Evolutionary conservation across 75 land plant genomes (phyloP).

Genomic region (Sequoiadendron giganteum): DNA sequence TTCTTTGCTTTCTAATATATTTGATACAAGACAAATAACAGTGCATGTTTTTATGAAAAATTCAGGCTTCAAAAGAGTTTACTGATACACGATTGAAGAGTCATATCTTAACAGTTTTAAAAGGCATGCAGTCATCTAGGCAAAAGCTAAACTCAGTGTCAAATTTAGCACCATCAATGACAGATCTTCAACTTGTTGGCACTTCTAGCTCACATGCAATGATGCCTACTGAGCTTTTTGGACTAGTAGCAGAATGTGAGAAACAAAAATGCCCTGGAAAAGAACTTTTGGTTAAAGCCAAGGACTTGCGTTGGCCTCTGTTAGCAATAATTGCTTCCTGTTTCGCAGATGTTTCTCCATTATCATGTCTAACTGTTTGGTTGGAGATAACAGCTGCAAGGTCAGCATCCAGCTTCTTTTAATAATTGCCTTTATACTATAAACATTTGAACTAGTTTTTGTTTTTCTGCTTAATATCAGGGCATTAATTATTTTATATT

Average conservation of each 20-base stretch:
- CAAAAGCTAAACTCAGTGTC: conserved; percentile 28
- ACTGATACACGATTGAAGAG: conserved; percentile 71
- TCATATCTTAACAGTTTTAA: conserved; percentile 86
- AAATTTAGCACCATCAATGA: conserved; percentile 16
- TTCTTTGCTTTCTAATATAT: background rate
- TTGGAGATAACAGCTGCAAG: conserved; percentile 97
- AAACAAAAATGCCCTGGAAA: conserved; percentile 67
- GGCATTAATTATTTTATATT: background rate
- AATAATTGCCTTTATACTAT: background rate
- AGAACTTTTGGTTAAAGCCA: conserved; percentile 75
- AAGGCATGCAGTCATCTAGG: conserved; percentile 55
- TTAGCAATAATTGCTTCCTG: conserved; percentile 96
- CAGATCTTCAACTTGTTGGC: conserved; percentile 20
- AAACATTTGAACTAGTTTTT: background rate
- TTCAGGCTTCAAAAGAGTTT: conserved; percentile 85
- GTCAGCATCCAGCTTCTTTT: conserved; percentile 27
- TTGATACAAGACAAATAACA: background rate
- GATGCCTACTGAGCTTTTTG: conserved; percentile 74
- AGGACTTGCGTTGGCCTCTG: conserved; percentile 87
- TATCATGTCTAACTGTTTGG: conserved; percentile 95
- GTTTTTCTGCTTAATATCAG: background rate
- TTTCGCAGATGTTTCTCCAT: conserved; percentile 78
- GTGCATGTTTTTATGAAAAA: background rate
- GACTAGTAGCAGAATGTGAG: conserved; percentile 87
- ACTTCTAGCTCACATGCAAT: conserved; percentile 15